A percentile compares a stretch with the other conserved stretches of the same genome.
Conservation (phyloP, 768 basidiomycete species). For the Galerina sulciceps region DNA sequence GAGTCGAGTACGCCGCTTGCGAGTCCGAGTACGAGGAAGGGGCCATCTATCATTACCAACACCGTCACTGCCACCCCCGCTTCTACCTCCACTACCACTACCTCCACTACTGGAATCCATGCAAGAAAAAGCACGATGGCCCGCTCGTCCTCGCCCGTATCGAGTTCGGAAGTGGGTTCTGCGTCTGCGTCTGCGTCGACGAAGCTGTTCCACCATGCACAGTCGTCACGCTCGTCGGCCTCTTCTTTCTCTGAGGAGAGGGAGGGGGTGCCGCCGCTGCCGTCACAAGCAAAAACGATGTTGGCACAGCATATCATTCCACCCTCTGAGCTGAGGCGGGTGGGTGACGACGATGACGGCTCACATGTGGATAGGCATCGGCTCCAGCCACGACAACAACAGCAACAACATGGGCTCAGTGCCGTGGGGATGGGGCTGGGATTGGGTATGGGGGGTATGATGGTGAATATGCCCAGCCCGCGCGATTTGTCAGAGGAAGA, state of each 20-base stretch:
- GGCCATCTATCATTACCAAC: neutral
- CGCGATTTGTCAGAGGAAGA: constrained; percentile 23
- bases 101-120: constrained; percentile 25
- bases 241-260: constrained; percentile 55
- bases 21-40: too few species aligned
- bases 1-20: too few species aligned
- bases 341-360: neutral
- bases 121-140: constrained; percentile 51
- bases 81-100: neutral
- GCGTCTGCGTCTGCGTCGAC: constrained; percentile 14
- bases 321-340: constrained; percentile 54
- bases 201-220: constrained; percentile 49
- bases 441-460: neutral
- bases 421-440: neutral
- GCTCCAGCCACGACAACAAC: neutral
- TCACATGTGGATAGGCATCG: neutral
- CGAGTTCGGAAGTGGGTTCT: constrained; percentile 59
- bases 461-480: neutral
- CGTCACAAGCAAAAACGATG: constrained; percentile 24
- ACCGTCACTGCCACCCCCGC: neutral
- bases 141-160: constrained; percentile 61
- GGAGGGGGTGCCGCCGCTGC: constrained; percentile 38
- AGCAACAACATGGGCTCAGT: neutral
- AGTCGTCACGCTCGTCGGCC: constrained; percentile 54
- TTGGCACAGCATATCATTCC: constrained; percentile 55